Base-by-base conservation (phyloP, 441 rosid species). In the Gossypium trilobum region DNA sequence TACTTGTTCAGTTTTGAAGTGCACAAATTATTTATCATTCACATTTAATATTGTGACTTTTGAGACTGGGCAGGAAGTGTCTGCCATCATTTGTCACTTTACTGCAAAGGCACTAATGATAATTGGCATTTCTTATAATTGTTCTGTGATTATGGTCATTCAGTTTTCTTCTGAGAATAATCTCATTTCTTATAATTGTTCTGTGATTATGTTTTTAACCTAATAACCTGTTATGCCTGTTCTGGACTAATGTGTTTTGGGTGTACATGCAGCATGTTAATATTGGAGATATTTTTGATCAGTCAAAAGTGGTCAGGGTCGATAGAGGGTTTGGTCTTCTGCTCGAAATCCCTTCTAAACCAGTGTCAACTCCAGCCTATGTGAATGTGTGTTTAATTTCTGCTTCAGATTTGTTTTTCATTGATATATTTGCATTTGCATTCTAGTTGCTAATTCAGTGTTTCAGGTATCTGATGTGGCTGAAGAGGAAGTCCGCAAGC, bases 281-380 rank as follows among this genome's bases (percentile, higher is more conserved):
- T 70, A 73, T 85, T 68, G 99, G 99, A 72, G 91, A 81, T 78
- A 92, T 92, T 80, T 88, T 84, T 77, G 99, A 92, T 62, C 84
- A 74, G 59, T 86, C 98, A 77, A 92, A 87, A 85, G 89, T 95
- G 54, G 82, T 92, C 52, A 86, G 99, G 82, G 87, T 95, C 70
- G 99, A 95, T 75, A 90, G 85, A 80, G 86, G 87, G 75, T 75
- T 82, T 39, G 99, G 99, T 57, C 91, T 95, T 83, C 84, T 92
- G 82, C 93, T 95, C 68, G 98, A 92, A 74, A 83, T 95, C 75
- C 98, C 97, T 59, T 87, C 96, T 50, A 56, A 69, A 74, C 92
- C 98, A 3, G 74, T 64, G 14, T 78, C 94, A 54, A 83, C 86
- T 50, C 93, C 96, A 9, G 91, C 97, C 80, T 95, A 85, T 75